These are phyloP conservation scores for Ogataea naganishii DNA, from an alignment of 805 yeast genomes.

Conservation along the genomic window DNA sequence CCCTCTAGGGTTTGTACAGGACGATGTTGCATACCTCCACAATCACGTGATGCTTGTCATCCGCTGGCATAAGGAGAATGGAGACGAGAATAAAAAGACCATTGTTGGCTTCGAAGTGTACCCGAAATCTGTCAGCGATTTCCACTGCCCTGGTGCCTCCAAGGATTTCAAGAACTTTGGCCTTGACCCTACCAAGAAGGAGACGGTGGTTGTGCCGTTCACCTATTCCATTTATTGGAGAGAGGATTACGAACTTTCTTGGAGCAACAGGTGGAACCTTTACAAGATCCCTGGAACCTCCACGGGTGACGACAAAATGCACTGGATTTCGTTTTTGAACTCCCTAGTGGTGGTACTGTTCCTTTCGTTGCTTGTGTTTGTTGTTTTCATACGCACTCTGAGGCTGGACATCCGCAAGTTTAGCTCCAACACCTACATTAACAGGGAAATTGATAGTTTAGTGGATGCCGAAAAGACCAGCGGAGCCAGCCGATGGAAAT, in stretches of 20 bases:
- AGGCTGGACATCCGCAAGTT: conserved; percentile 28
- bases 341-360: conserved; percentile 58
- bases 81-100: conserved; percentile 30
- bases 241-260: conserved; percentile 60
- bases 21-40: conserved; percentile 55
- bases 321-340: conserved; percentile 71
- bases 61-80: conserved; percentile 51
- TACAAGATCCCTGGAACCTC: conserved; percentile 33
- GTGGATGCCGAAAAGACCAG: conserved; percentile 5
- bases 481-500: conserved; percentile 38
- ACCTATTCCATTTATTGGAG: conserved; percentile 87
- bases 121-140: conserved; percentile 67
- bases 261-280: conserved; percentile 66
- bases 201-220: conserved; percentile 49
- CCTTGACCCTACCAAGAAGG: conserved; percentile 33
- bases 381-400: conserved; percentile 50
- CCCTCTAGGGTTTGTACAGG: conserved; percentile 65
- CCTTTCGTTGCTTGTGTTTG: conserved; percentile 55
- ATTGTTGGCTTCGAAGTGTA: conserved; percentile 89
- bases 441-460: conserved; percentile 9
- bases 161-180: conserved; percentile 51
- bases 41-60: conserved; percentile 79
- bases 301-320: conserved; percentile 52
- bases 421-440: conserved; percentile 9
- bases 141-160: conserved; percentile 67